phyloP scores from a whole-genome alignment of 192 early-diverging fungal genomes.

The Backusella australiensis region DNA sequence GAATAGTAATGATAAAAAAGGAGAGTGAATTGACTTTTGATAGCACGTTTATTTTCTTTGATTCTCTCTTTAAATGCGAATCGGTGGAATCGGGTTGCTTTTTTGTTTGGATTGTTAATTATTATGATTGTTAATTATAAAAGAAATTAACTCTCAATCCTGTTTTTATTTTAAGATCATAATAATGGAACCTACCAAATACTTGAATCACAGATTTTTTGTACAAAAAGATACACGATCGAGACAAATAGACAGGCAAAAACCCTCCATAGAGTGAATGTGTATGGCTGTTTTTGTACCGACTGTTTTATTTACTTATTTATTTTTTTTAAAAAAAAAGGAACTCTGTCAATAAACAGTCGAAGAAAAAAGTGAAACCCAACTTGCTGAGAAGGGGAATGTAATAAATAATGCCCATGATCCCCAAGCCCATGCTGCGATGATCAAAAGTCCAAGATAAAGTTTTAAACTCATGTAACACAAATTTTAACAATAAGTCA shows the following conservation, averaged over 20 bases:
- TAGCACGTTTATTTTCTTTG: slow-evolving; percentile 22
- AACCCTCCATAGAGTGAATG: slow-evolving; percentile 6
- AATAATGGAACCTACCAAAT: slow-evolving; percentile 22
- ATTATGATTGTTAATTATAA: background rate
- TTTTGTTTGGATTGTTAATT: background rate
- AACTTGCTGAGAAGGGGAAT: slow-evolving; percentile 16
- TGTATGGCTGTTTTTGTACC: slow-evolving; percentile 26
- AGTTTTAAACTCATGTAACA: slow-evolving; percentile 27
- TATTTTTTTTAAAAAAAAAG: too few relatives aligned
- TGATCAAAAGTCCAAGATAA: slow-evolving; percentile 20
- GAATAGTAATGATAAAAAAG: background rate
- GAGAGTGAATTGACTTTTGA: slow-evolving; percentile 16
- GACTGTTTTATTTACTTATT: background rate
- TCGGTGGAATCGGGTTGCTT: slow-evolving; percentile 33
- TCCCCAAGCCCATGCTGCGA: slow-evolving; percentile 31
- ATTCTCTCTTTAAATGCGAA: slow-evolving; percentile 31
- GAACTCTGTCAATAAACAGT: background rate
- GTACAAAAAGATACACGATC: slow-evolving; percentile 21
- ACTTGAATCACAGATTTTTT: slow-evolving; percentile 30
- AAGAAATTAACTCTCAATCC: background rate
- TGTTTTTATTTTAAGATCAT: background rate
- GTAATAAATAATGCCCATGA: slow-evolving; percentile 26
- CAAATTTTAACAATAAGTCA: slow-evolving; percentile 3
- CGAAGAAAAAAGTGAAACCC: background rate
- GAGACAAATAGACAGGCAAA: slow-evolving; percentile 27